Conservation (phyloP, 2,329 filamentous ascomycete species). For the Ampelomyces quisqualis region DNA sequence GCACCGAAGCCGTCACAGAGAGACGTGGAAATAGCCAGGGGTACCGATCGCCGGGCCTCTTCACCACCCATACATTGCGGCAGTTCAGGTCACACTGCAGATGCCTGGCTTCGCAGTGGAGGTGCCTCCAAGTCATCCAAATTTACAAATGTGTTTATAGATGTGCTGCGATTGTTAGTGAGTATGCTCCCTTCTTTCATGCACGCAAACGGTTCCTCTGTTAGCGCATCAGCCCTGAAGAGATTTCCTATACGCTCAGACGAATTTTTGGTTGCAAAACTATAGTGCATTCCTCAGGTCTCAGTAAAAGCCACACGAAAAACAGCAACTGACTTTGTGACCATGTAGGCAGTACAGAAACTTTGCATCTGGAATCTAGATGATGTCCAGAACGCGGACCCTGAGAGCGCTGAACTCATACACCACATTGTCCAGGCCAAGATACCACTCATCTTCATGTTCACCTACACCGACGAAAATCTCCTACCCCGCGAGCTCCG, state of each 20-base stretch:
- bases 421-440: slow-evolving; percentile 75
- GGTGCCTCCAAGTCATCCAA: slow-evolving; percentile 60
- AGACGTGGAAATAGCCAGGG: slow-evolving; percentile 19
- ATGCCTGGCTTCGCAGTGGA: slow-evolving; percentile 50
- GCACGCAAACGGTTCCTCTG: no score
- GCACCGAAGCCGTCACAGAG: slow-evolving; percentile 29
- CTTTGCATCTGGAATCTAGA: slow-evolving; percentile 88
- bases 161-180: slow-evolving; percentile 73
- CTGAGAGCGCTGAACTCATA: slow-evolving; percentile 81
- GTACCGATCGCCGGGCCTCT: slow-evolving; percentile 27
- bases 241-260: no score
- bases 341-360: slow-evolving; percentile 64
- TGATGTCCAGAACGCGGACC: slow-evolving; percentile 86
- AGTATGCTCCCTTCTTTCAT: not conserved
- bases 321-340: not conserved
- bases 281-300: no score
- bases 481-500: slow-evolving; percentile 41
- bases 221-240: no score
- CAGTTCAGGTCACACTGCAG: slow-evolving; percentile 39
- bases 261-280: no score
- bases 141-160: slow-evolving; percentile 83
- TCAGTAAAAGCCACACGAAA: not conserved
- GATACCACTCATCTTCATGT: slow-evolving; percentile 68
- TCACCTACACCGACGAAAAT: slow-evolving; percentile 59
- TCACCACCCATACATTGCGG: slow-evolving; percentile 44